Evolutionary conservation across 345 rosid genomes (phyloP), one percentile per base, ranked within the genome.

Genomic region (Anastatica hierochuntica): DNA sequence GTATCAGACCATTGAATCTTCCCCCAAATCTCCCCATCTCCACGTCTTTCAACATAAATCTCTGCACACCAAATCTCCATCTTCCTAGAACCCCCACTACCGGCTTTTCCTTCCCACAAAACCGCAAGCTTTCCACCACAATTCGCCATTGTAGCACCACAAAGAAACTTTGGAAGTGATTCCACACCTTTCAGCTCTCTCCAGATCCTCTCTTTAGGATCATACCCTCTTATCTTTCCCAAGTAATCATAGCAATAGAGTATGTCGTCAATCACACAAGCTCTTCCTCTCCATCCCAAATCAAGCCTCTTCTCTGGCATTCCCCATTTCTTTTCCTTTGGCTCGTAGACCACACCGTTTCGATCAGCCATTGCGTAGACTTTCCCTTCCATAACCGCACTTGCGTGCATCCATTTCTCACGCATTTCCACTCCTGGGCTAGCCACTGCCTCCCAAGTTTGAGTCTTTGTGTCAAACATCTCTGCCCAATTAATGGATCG

Each of bases 381-480:
- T 9, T 57, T 83, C 8, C 67, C 79, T 13, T 73, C 77, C 15
- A 86, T 51, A 0, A 86, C 97, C 0, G 94, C 95, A 8, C 90
- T 81, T 1, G 85, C 96, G 72, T 90, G 97, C 94, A 90, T 90
- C 97, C 94, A 90, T 49, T 86, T 90, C 62, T 79, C 87, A 27
- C 94, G 79, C 7, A 72, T 57, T 18, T 80, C 83, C 2, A 45
- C 15, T 2, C 65, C 67, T 1, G 76, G 70, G 11, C 88, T 81
- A 30, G 74, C 49, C 6, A 90, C 88, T 0, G 88, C 40, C 56
- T 60, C 56, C 97, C 97, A 90, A 18, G 55, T 38, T 30, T 64
- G 62, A 9, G 57, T 53, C 53, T 53, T 61, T 12, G 81, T 70
- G 35, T 86, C 89, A 20, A 72, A 81, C 49, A 72, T 82, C 76